phyloP scores from a whole-genome alignment of 257 asterid species.

The Euphrasia confusa region DNA sequence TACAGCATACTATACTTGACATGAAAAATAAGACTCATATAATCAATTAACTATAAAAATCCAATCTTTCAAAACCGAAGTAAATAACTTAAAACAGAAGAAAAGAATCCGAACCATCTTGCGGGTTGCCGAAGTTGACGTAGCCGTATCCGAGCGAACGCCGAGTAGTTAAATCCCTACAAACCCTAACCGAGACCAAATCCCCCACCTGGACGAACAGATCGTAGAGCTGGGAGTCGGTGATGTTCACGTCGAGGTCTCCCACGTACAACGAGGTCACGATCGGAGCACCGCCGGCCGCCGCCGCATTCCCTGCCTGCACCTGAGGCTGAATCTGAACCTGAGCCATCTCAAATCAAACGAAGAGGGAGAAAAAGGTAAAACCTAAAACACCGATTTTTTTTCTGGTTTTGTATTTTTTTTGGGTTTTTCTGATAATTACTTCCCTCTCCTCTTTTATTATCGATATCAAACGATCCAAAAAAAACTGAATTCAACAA shows the following conservation, averaged over 20 bases:
- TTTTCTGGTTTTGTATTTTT: constrained; percentile 37
- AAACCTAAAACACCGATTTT: not conserved
- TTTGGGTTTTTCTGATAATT: constrained; percentile 28
- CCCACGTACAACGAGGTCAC: constrained; percentile 91
- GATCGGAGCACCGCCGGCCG: constrained; percentile 43
- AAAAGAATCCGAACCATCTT: constrained; percentile 52
- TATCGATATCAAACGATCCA: constrained; percentile 25
- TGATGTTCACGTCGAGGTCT: constrained; percentile 71
- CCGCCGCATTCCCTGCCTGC: constrained; percentile 40
- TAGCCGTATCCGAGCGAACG: constrained; percentile 89
- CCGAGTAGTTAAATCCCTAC: constrained; percentile 70
- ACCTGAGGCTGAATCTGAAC: constrained; percentile 68
- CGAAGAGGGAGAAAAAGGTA: not conserved
- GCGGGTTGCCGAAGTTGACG: constrained; percentile 71
- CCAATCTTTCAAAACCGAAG: not conserved
- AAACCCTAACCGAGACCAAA: constrained; percentile 92
- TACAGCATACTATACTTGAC: not conserved
- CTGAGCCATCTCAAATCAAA: constrained; percentile 62
- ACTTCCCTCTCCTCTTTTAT: constrained; percentile 97
- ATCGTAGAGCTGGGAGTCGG: constrained; percentile 82
- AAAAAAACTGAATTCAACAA: constrained; percentile 16
- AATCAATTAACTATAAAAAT: not conserved
- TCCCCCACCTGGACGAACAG: constrained; percentile 80
- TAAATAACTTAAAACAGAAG: not conserved
- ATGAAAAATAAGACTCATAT: not conserved